Evolutionary conservation across 768 basidiomycete genomes (phyloP).

Genomic region (Mycena chlorophos): DNA sequence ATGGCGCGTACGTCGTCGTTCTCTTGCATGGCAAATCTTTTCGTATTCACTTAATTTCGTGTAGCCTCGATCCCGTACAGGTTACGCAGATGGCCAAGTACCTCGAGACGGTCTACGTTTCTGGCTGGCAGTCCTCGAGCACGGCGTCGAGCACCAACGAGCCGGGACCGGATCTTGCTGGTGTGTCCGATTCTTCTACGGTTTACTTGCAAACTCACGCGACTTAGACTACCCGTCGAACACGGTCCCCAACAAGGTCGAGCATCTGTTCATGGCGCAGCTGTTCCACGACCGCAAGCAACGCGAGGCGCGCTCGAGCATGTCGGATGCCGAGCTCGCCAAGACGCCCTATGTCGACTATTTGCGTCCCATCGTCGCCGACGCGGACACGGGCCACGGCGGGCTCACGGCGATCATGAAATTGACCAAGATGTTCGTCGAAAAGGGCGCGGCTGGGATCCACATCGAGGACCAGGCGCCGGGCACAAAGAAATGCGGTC

Average conservation of each 20-base stretch:
- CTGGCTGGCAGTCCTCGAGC: constrained; percentile 93
- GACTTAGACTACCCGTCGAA: constrained; percentile 91
- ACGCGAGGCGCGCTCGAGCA: constrained; percentile 68
- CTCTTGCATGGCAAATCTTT: background rate
- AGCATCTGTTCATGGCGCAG: constrained; percentile 96
- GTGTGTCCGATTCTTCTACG: constrained; percentile 41
- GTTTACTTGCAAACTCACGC: background rate
- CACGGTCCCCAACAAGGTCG: constrained; percentile 98
- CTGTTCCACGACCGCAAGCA: constrained; percentile 99
- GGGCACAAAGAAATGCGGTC: constrained; percentile 94
- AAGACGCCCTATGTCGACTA: constrained; percentile 80
- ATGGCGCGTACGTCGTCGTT: constrained; percentile 90
- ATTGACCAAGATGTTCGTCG: constrained; percentile 97
- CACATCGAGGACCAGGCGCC: constrained; percentile 98
- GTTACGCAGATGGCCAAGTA: constrained; percentile 99
- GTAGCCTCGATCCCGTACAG: constrained; percentile 96
- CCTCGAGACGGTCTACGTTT: constrained; percentile 98
- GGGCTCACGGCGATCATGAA: constrained; percentile 99
- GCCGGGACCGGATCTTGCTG: constrained; percentile 97
- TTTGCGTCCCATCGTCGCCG: constrained; percentile 91
- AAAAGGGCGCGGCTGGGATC: constrained; percentile 96
- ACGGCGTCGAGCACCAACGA: constrained; percentile 94
- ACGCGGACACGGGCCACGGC: constrained; percentile 98
- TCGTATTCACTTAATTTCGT: background rate
- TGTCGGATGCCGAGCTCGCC: constrained; percentile 72